Evolutionary conservation across 352 stramenopile species (phyloP), one percentile per base, ranked within the genome.

Genomic region (Phytophthora pisi): DNA sequence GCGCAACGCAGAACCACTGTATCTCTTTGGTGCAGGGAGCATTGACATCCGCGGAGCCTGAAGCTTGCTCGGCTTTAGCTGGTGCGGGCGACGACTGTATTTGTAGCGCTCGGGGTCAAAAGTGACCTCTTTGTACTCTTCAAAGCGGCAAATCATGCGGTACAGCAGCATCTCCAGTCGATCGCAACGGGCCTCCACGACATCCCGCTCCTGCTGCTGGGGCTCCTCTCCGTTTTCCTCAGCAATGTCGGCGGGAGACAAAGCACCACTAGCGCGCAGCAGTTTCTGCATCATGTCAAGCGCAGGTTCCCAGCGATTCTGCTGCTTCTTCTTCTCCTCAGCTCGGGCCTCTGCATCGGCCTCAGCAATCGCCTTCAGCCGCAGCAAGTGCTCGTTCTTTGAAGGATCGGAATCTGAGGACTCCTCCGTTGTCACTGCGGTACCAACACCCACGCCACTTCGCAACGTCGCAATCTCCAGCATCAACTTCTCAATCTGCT

Each of bases 111-210:
- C 64, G 3, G 75, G 77, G 28, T 82, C 72, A 30, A 88, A 92
- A 7, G 84, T 78, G 36, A 88, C 68, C 43, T 86, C 80, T 54
- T 92, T 92, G 53, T 92, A 89, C 61, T 95, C 87, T 72, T 95
- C 87, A 61, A 89, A 91, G 6, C 87, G 82, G 47, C 87, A 95
- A 56, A 95, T 91, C 85, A 95, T 95, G 10, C 87, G 80, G 57
- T 95, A 95, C 16, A 95, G 67, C 24, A 95, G 66, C 83, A 95
- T 92, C 43, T 95, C 87, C 36, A 95, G 63, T 30, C 87, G 76
- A 24, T 91, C 82, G 11, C 84, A 92, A 9, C 87, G 82, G 31
- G 81, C 55, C 26, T 89, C 77, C 3, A 88, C 70, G 7, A 77
- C 61, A 58, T 83, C 74, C 11, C 59, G 65, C n/a, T 79, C 64